Percentiles rank a stretch among this genome's conserved stretches.
These are phyloP conservation scores for Lentinula aciculospora DNA, from an alignment of 768 basidiomycete species.

Conservation along the genomic window DNA sequence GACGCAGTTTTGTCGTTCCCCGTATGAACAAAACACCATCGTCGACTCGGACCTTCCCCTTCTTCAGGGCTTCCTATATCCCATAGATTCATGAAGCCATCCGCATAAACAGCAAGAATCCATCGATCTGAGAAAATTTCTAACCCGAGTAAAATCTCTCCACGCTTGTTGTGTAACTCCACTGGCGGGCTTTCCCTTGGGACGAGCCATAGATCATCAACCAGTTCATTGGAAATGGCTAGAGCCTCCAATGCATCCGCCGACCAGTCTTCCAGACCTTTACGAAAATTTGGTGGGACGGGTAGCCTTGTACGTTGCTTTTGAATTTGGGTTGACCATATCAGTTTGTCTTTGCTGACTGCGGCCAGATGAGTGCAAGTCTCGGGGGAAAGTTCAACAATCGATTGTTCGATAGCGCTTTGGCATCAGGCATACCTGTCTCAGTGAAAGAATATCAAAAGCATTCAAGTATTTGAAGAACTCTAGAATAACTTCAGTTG, in stretches of 20 bases:
- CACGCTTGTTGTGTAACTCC: neutral
- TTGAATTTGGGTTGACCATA: slow-evolving; percentile 15
- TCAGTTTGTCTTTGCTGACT: slow-evolving; percentile 12
- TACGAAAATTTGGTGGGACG: slow-evolving; percentile 7
- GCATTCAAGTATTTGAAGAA: slow-evolving; percentile 12
- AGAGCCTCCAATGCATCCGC: neutral
- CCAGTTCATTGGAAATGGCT: neutral
- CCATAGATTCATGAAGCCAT: slow-evolving; percentile 37
- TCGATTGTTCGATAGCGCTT: neutral
- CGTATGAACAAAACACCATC: neutral
- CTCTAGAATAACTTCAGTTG: slow-evolving; percentile 16
- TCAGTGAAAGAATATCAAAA: slow-evolving; percentile 11
- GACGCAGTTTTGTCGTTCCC: slow-evolving; percentile 11
- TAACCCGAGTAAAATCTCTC: slow-evolving; percentile 25
- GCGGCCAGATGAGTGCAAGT: slow-evolving; percentile 11
- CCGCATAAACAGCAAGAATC: slow-evolving; percentile 38
- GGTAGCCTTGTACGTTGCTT: slow-evolving; percentile 7
- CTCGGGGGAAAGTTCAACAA: slow-evolving; percentile 5
- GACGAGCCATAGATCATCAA: slow-evolving; percentile 3
- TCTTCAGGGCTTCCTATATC: slow-evolving; percentile 19
- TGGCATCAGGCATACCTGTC: slow-evolving; percentile 12
- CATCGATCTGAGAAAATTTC: slow-evolving; percentile 40
- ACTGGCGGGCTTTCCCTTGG: neutral
- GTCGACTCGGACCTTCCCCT: too few species aligned
- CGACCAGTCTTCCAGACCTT: neutral